phyloP scores from a whole-genome alignment of 2,329 filamentous ascomycete species.

The Dryadomyces sulphureus region DNA sequence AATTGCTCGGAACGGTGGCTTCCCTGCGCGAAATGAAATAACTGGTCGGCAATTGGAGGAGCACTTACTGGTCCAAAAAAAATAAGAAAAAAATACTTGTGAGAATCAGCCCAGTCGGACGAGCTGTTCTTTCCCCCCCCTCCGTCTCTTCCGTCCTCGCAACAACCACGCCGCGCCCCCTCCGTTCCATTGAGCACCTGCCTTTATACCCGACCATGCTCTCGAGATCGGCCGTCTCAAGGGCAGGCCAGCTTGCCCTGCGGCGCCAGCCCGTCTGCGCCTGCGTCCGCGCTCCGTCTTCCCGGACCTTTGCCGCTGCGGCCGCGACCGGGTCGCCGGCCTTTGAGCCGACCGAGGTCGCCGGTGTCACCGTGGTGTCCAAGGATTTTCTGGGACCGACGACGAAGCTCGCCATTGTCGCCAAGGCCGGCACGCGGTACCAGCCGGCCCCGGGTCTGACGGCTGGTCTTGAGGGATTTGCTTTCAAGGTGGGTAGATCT shows the following conservation, averaged over 20 bases:
- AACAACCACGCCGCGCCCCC: neutral
- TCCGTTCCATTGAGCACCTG: slow-evolving; percentile 27
- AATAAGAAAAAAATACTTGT: neutral
- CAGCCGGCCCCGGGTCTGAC: slow-evolving; percentile 81
- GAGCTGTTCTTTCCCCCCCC: slow-evolving; percentile 1
- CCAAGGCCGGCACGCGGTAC: slow-evolving; percentile 89
- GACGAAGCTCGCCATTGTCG: slow-evolving; percentile 78
- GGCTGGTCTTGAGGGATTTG: slow-evolving; percentile 83
- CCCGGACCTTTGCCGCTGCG: slow-evolving; percentile 35
- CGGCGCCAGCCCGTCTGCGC: slow-evolving; percentile 43
- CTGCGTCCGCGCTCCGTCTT: slow-evolving; percentile 36
- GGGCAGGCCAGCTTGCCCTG: slow-evolving; percentile 42
- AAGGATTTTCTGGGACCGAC: slow-evolving; percentile 80
- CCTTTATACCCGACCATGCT: slow-evolving; percentile 27
- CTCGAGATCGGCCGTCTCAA: slow-evolving; percentile 44
- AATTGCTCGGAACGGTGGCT: slow-evolving; percentile 13
- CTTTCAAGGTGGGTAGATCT: slow-evolving; percentile 74
- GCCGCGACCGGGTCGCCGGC: slow-evolving; percentile 51
- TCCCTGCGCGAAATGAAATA: slow-evolving; percentile 13
- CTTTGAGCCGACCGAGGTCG: slow-evolving; percentile 75
- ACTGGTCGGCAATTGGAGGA: slow-evolving; percentile 17
- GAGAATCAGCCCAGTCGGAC: slow-evolving; percentile 8
- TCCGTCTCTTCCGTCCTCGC: neutral
- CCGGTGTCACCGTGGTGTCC: slow-evolving; percentile 83
- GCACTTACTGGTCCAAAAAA: slow-evolving; percentile 5